A percentile compares a stretch with the other conserved stretches of the same genome.
phyloP scores from a whole-genome alignment of 805 yeast genomes.

The Dipodascus albidus region DNA sequence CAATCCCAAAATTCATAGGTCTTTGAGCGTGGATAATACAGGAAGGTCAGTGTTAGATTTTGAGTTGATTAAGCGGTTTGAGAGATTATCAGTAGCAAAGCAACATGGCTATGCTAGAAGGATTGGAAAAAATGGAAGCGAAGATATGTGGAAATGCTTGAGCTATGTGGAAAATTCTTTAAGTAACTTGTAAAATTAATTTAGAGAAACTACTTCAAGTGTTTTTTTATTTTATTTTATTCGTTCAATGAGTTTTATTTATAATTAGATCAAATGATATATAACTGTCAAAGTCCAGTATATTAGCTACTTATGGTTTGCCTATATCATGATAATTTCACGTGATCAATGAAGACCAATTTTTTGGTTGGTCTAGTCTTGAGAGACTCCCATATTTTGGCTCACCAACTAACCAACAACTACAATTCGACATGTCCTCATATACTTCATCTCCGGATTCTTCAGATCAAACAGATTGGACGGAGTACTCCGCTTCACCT shows the following conservation, averaged over 20 bases:
- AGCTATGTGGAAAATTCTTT: conserved; percentile 8
- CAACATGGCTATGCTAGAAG: conserved; percentile 19
- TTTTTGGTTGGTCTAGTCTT: no score
- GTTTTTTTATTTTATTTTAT: no score
- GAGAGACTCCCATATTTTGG: no score
- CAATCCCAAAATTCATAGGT: conserved; percentile 43
- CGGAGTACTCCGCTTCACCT: not conserved
- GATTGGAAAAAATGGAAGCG: conserved; percentile 21
- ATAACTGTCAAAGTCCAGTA: no score
- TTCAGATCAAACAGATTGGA: not conserved
- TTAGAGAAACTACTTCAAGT: no score
- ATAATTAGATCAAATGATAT: no score
- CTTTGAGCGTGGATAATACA: conserved; percentile 3
- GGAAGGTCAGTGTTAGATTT: conserved; percentile 20
- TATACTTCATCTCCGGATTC: not conserved
- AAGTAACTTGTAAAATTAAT: conserved; percentile 13
- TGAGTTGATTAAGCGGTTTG: conserved; percentile 17
- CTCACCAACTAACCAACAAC: no score
- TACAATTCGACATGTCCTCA: not conserved
- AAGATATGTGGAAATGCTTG: conserved; percentile 15
- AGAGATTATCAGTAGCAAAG: conserved; percentile 15
- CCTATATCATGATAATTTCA: no score
- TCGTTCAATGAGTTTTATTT: no score
- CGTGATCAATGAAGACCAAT: no score
- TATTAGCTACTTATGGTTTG: no score